Conservation (phyloP, 2,329 filamentous ascomycete species). For the Fusarium heterosporum region DNA sequence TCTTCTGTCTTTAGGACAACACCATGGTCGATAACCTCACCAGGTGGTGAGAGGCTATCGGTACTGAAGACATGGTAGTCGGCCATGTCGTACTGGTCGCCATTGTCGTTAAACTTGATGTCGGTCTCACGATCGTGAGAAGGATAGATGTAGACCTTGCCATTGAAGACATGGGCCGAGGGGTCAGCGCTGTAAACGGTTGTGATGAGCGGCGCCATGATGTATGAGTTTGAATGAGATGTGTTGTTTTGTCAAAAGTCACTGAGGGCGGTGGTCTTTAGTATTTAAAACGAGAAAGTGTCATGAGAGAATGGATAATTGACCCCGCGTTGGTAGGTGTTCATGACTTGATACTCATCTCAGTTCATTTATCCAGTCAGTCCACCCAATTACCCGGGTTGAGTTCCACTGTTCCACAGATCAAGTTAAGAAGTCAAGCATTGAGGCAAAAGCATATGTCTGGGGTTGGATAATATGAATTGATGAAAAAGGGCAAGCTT, state of each 20-base stretch:
- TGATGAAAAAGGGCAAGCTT: neutral
- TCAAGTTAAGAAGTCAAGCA: slow-evolving; percentile 7
- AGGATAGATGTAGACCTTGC: slow-evolving; percentile 81
- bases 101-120: slow-evolving; percentile 83
- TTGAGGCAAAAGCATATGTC: neutral
- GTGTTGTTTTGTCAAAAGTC: neutral
- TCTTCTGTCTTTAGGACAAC: slow-evolving; percentile 73
- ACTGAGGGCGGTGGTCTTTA: slow-evolving; percentile 5
- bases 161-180: slow-evolving; percentile 83
- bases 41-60: slow-evolving; percentile 62
- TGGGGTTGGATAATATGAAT: slow-evolving; percentile 15
- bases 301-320: slow-evolving; percentile 16
- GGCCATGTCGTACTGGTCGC: slow-evolving; percentile 85
- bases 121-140: slow-evolving; percentile 82
- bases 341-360: slow-evolving; percentile 28
- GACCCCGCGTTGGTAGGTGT: slow-evolving; percentile 37
- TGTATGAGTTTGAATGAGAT: slow-evolving; percentile 5
- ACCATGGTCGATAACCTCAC: slow-evolving; percentile 77
- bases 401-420: slow-evolving; percentile 35
- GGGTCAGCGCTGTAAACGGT: slow-evolving; percentile 84
- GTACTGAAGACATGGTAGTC: slow-evolving; percentile 84
- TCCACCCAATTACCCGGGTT: slow-evolving; percentile 40
- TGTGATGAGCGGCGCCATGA: slow-evolving; percentile 72
- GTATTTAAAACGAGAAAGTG: slow-evolving; percentile 9
- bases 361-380: slow-evolving; percentile 42